phyloP scores from a whole-genome alignment of 768 basidiomycete genomes.

The Suillus clintonianus region DNA sequence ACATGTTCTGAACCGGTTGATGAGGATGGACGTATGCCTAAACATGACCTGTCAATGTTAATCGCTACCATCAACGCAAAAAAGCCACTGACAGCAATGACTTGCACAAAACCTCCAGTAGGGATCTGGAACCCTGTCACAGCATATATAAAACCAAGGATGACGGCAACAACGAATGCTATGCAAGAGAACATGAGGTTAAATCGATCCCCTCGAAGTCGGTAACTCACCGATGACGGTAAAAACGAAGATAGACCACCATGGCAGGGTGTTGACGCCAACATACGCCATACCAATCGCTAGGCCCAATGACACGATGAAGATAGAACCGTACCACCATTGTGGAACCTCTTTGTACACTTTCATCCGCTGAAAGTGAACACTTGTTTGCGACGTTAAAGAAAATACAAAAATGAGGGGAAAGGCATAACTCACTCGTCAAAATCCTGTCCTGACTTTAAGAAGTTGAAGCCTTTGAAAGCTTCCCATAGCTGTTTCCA shows the following conservation, averaged over 20 bases:
- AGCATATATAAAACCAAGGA: conserved; percentile 39
- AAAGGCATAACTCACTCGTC: neutral
- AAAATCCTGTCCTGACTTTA: conserved; percentile 26
- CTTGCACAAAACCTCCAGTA: conserved; percentile 15
- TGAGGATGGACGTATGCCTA: conserved; percentile 29
- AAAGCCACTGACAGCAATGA: conserved; percentile 14
- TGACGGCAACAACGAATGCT: conserved; percentile 36
- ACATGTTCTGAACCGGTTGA: conserved; percentile 39
- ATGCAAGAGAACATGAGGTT: conserved; percentile 14
- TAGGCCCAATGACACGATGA: conserved; percentile 46
- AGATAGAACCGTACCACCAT: conserved; percentile 50
- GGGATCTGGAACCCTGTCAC: conserved; percentile 15
- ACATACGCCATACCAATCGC: conserved; percentile 50
- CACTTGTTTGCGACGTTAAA: neutral
- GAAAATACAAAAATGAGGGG: neutral
- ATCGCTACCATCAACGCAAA: neutral
- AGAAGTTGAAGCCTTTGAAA: conserved; percentile 17
- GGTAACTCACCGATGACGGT: conserved; percentile 35
- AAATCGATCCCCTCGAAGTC: conserved; percentile 12
- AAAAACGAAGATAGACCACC: conserved; percentile 55
- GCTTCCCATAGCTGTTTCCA: conserved; percentile 43
- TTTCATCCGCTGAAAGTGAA: conserved; percentile 43
- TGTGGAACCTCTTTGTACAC: conserved; percentile 56
- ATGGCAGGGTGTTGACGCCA: conserved; percentile 46
- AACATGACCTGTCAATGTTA: conserved; percentile 12